A percentile compares a stretch with the other conserved stretches of the same genome.
Evolutionary conservation across 352 stramenopile genomes (phyloP).

Genomic region (Discostella stelligera): DNA sequence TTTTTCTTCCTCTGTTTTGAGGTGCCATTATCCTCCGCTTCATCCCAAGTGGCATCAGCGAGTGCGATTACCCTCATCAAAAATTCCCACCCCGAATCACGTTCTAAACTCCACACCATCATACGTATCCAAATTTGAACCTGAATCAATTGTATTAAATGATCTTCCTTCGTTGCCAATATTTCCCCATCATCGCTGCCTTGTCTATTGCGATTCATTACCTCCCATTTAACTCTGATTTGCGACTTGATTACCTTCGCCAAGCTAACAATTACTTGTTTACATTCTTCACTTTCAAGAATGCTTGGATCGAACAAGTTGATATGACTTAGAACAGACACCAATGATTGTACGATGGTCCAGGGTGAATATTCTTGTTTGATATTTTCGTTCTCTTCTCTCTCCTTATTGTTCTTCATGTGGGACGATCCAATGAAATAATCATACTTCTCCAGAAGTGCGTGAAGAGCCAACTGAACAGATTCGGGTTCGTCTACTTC

Average conservation of each 20-base stretch:
- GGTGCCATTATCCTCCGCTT: background rate
- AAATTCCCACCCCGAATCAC: constrained; percentile 34
- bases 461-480: constrained; percentile 9
- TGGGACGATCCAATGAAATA: constrained; percentile 20
- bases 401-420: background rate
- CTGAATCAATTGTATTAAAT: constrained; percentile 32
- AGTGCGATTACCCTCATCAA: constrained; percentile 18
- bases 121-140: constrained; percentile 51
- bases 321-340: constrained; percentile 15
- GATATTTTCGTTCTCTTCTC: background rate
- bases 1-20: background rate
- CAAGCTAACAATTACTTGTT: constrained; percentile 11
- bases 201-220: constrained; percentile 28
- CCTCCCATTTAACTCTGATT: constrained; percentile 24
- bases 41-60: background rate
- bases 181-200: background rate
- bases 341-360: constrained; percentile 27
- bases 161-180: constrained; percentile 2
- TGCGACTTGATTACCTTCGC: constrained; percentile 21
- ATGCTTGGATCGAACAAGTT: constrained; percentile 14
- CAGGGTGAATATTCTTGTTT: constrained; percentile 8
- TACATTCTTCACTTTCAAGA: constrained; percentile 4
- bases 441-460: constrained; percentile 21
- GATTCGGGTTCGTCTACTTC: background rate
- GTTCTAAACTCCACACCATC: constrained; percentile 40